These are phyloP conservation scores for Ustilago hordei DNA, from an alignment of 1,284 basidiomycete species.

Conservation along the genomic window DNA sequence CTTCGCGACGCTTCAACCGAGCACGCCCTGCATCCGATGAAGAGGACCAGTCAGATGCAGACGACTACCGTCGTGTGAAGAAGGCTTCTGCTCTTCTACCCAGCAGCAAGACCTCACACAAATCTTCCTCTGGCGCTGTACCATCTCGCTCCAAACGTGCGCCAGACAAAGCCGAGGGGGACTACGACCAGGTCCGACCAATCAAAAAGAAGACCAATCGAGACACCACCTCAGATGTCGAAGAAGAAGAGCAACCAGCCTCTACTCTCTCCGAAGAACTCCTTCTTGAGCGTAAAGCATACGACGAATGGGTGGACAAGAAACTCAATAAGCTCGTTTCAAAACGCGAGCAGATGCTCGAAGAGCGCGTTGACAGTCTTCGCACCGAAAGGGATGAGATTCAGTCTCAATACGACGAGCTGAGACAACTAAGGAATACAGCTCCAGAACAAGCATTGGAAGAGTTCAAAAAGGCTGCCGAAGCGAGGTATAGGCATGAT, in stretches of 20 bases:
- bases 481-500: constrained; percentile 54
- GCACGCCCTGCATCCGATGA: constrained; percentile 29
- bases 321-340: constrained; percentile 37
- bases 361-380: constrained; percentile 47
- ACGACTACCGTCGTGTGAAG: constrained; percentile 28
- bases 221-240: constrained; percentile 12
- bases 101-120: constrained; percentile 14
- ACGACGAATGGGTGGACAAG: constrained; percentile 46
- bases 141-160: constrained; percentile 21
- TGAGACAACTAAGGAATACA: constrained; percentile 58
- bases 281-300: constrained; percentile 31
- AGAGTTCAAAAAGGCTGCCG: constrained; percentile 57
- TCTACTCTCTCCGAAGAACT: constrained; percentile 28
- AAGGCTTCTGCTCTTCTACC: constrained; percentile 17
- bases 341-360: constrained; percentile 52
- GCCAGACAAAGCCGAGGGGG: constrained; percentile 10
- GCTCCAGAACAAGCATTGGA: constrained; percentile 56
- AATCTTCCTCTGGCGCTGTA: constrained; percentile 8
- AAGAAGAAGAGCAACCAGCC: constrained; percentile 3
- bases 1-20: constrained; percentile 29
- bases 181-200: constrained; percentile 13
- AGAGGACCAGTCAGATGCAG: constrained; percentile 31
- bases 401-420: constrained; percentile 64
- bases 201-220: constrained; percentile 24
- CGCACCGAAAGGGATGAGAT: constrained; percentile 57